phyloP scores from a whole-genome alignment of 169 alveolate species.

The Eimeria acervulina region DNA sequence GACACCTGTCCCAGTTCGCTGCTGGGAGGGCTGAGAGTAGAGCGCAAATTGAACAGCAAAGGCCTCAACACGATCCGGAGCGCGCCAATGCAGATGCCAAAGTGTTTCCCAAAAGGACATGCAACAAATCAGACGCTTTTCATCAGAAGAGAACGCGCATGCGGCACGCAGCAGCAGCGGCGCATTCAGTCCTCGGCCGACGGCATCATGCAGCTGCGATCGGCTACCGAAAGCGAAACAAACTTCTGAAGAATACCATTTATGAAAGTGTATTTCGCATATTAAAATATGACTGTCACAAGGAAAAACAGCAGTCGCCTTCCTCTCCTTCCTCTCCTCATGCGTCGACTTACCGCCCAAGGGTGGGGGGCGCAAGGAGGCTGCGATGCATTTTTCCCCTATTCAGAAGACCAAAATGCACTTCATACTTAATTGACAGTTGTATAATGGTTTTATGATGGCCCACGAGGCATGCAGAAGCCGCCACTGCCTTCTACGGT shows the following conservation, averaged over 20 bases:
- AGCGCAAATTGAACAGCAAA: background rate
- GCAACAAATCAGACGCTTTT: background rate
- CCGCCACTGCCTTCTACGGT: background rate
- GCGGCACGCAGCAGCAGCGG: slow-evolving; percentile 54
- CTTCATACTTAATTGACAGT: background rate
- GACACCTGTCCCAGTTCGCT: slow-evolving; percentile 63
- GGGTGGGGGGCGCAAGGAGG: slow-evolving; percentile 64
- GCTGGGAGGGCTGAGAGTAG: slow-evolving; percentile 10
- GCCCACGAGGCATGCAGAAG: background rate
- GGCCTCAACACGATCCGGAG: slow-evolving; percentile 46
- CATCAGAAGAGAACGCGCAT: slow-evolving; percentile 41
- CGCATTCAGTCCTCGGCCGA: slow-evolving; percentile 65
- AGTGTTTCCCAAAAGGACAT: slow-evolving; percentile 28
- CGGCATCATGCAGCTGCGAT: background rate
- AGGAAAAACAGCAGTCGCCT: slow-evolving; percentile 22
- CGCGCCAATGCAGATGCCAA: slow-evolving; percentile 20
- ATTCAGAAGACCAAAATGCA: background rate
- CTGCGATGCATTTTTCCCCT: background rate
- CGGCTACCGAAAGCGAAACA: background rate
- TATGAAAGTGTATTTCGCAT: background rate
- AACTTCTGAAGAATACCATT: background rate
- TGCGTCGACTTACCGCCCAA: background rate
- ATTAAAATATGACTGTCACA: background rate
- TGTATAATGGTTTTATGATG: background rate
- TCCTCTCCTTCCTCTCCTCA: background rate